Evolutionary conservation across 306 rosid genomes (phyloP).

Genomic region (Prunus mume): DNA sequence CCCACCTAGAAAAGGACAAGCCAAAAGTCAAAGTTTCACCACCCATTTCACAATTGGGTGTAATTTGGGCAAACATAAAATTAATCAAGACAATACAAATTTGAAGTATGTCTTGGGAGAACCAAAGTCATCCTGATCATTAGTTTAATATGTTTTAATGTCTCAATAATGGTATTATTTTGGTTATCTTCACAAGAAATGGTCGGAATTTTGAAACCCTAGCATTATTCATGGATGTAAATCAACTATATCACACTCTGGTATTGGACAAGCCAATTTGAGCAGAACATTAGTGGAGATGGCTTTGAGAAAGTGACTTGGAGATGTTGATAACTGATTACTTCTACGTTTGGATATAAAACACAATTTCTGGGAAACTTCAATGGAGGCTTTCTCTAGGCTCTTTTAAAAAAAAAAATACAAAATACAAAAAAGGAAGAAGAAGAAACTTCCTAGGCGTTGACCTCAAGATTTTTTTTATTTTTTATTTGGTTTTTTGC

Average conservation of each 20-base stretch:
- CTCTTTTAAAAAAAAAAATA: not conserved
- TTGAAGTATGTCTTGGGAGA: not conserved
- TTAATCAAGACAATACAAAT: not conserved
- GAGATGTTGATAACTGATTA: not conserved
- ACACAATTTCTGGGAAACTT: conserved; percentile 1
- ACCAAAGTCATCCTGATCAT: not conserved
- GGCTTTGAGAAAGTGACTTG: not conserved
- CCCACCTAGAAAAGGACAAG: not conserved
- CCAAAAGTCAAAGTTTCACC: not conserved
- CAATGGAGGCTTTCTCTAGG: not conserved
- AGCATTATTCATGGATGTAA: not conserved
- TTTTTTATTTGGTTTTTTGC: not conserved
- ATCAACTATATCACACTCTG: not conserved
- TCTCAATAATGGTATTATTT: not conserved
- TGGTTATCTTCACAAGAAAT: not conserved
- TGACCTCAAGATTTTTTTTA: not conserved
- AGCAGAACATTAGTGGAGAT: not conserved
- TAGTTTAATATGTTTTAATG: not conserved
- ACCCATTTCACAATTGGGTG: not conserved
- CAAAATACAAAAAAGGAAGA: not conserved
- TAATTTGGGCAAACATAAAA: not conserved
- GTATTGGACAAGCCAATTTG: not conserved
- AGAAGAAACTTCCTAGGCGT: too few relatives aligned
- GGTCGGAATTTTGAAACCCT: not conserved
- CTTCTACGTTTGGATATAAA: not conserved